Evolutionary conservation across 2,329 filamentous ascomycete genomes (phyloP).

Genomic region (Lasiodiplodia citricola): DNA sequence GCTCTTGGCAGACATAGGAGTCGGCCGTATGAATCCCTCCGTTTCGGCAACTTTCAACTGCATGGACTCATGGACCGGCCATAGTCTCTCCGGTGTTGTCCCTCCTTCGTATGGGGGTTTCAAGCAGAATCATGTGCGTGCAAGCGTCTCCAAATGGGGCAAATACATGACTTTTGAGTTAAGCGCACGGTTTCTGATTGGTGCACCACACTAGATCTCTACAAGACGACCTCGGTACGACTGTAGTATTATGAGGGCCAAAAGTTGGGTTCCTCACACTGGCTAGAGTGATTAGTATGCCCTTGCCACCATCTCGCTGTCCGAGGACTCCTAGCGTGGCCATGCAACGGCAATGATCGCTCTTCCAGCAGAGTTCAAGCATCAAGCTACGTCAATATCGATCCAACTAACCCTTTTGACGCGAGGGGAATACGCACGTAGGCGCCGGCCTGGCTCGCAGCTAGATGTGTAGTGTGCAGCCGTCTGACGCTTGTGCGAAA

Average conservation of each 20-base stretch:
- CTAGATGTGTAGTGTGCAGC: neutral
- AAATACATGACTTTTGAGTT: neutral
- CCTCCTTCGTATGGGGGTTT: no score
- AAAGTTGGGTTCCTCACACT: neutral
- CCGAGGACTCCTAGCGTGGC: neutral
- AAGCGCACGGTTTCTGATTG: neutral
- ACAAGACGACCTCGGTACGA: constrained; percentile 4
- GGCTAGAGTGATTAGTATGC: neutral
- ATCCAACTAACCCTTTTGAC: neutral
- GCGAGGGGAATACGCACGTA: constrained; percentile 16
- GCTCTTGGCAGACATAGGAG: neutral
- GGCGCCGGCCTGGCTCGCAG: neutral
- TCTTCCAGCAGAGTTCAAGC: neutral
- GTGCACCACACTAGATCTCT: neutral
- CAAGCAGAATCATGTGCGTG: neutral
- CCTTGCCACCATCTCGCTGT: neutral
- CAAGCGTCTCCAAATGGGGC: neutral
- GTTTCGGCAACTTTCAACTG: neutral
- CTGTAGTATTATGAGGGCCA: neutral
- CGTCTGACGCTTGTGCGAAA: constrained; percentile 9
- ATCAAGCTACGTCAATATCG: neutral
- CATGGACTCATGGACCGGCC: neutral
- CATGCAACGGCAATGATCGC: neutral
- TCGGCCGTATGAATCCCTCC: neutral
- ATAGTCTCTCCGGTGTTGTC: neutral